Base-by-base conservation (phyloP, 2,329 filamentous ascomycete genomes). In the Scedosporium dehoogii region DNA sequence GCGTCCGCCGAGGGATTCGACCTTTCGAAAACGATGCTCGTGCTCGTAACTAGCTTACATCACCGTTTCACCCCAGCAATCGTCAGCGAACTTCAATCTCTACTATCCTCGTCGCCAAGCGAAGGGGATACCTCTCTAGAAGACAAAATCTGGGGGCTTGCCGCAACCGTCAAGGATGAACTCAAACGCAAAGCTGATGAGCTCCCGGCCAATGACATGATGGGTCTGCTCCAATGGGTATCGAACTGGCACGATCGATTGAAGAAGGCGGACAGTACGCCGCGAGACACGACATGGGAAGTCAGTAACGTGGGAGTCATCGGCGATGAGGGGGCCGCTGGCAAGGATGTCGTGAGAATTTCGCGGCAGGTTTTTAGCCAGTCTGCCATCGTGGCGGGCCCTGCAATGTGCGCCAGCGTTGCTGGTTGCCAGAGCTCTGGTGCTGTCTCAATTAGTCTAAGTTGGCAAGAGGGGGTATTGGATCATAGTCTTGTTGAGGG, bases 271-370 rank as follows among this genome's bases (percentile, higher is more conserved):
- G 68, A 82, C 16, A 80, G 80, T 1, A 69, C 72, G 61, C 66
- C 71, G 12, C 75, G 81, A 9, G 68, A 72, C 2, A 66, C 67
- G 3, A 78, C 79, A 0, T 85, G 81, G 77, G 78, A 80, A 64
- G 67, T 85, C 4, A 83, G 79, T 64, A 85, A 85, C 66, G 64
- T 84, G 4, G 82, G 83, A 1, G 72, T 72, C 14, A 67, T 80
- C n/a, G 67, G 18, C 4, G 41, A 53, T 4, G 23, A 55, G 9
- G 21, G 18, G 7, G 51, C 9, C 16, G 46, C 38, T 23, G 23
- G 3, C 4, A 41, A 53, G 14, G 42, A 41, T 1, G 63, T 56
- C 3, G 77, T 75, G 74, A 67, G 64, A 2, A 74, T 83, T 25
- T 72, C 73, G 3, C 74, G 79, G n/a, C 69, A 74, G 18, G 65